Conservation (phyloP, 768 basidiomycete species). For the Hortiboletus campestris region DNA sequence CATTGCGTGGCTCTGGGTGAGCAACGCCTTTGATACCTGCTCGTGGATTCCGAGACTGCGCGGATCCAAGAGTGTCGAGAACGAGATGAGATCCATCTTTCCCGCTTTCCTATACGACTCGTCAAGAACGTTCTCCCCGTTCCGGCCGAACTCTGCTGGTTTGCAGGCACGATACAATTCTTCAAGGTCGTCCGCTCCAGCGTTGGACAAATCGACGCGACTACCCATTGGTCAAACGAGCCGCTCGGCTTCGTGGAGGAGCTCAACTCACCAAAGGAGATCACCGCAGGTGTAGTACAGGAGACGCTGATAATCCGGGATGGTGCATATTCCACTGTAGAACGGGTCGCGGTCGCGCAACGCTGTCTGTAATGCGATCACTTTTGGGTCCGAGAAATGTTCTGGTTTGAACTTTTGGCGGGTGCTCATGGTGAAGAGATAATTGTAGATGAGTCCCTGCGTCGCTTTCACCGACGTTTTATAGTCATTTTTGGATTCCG, state of each 20-base stretch:
- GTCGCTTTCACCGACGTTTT: not conserved
- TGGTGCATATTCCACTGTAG: not conserved
- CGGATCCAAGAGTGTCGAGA: slow-evolving; percentile 21
- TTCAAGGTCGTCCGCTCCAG: not conserved
- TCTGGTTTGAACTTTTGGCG: not conserved
- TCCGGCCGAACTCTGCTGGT: slow-evolving; percentile 5
- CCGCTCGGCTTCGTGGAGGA: not conserved
- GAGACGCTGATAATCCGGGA: not conserved
- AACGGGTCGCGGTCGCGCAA: not conserved
- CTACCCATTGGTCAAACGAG: not conserved
- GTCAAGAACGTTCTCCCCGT: slow-evolving; percentile 2
- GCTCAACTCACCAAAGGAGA: not conserved
- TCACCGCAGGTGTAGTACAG: not conserved
- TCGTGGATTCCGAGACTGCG: slow-evolving; percentile 2
- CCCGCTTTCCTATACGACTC: slow-evolving; percentile 40
- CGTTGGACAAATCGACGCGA: not conserved
- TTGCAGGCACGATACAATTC: slow-evolving; percentile 4
- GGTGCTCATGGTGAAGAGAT: not conserved
- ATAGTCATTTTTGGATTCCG: not conserved
- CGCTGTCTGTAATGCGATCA: not conserved
- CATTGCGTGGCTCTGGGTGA: not conserved
- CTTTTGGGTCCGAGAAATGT: not conserved
- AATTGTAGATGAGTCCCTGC: not conserved
- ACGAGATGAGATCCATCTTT: slow-evolving; percentile 40
- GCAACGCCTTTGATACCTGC: not conserved